phyloP scores from a whole-genome alignment of 2,329 filamentous ascomycete genomes.

The Didymella lethalis region DNA sequence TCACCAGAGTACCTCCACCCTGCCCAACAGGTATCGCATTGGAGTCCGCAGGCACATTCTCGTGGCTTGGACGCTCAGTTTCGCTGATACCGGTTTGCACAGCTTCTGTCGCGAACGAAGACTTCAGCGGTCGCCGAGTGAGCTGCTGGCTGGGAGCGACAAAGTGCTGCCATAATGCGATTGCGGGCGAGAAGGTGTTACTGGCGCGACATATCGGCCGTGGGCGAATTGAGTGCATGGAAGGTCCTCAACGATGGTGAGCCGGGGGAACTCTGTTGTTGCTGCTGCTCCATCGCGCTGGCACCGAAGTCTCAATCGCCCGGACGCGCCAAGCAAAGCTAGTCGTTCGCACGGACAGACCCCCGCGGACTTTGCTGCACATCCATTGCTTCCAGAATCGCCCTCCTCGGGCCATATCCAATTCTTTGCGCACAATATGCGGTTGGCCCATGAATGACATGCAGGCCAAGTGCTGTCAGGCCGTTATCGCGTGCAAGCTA shows the following conservation, averaged over 20 bases:
- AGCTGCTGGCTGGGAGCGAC: slow-evolving; percentile 26
- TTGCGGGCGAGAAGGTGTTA: slow-evolving; percentile 44
- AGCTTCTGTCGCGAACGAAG: slow-evolving; percentile 27
- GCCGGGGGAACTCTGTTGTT: slow-evolving; percentile 11
- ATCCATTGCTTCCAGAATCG: slow-evolving; percentile 14
- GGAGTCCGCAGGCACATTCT: neutral
- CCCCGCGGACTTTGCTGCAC: slow-evolving; percentile 22
- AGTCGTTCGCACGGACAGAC: slow-evolving; percentile 21
- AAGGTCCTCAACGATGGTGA: slow-evolving; percentile 22
- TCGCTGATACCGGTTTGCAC: neutral
- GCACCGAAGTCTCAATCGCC: slow-evolving; percentile 6
- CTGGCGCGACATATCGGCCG: slow-evolving; percentile 44
- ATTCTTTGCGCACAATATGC: neutral
- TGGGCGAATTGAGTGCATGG: slow-evolving; percentile 38
- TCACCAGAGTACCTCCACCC: neutral
- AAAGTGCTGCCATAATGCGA: slow-evolving; percentile 47
- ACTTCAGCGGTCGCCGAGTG: slow-evolving; percentile 27
- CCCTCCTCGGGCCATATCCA: neutral
- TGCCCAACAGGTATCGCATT: too few relatives aligned
- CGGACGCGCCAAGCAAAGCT: slow-evolving; percentile 26
- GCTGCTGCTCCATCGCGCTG: slow-evolving; percentile 7
- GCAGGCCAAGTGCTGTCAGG: slow-evolving; percentile 1
- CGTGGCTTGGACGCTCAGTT: neutral
- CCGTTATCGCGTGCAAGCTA: slow-evolving; percentile 1
- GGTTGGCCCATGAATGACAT: neutral